Evolutionary conservation across 768 basidiomycete species (phyloP).

Genomic region (Kwoniella shandongensis): DNA sequence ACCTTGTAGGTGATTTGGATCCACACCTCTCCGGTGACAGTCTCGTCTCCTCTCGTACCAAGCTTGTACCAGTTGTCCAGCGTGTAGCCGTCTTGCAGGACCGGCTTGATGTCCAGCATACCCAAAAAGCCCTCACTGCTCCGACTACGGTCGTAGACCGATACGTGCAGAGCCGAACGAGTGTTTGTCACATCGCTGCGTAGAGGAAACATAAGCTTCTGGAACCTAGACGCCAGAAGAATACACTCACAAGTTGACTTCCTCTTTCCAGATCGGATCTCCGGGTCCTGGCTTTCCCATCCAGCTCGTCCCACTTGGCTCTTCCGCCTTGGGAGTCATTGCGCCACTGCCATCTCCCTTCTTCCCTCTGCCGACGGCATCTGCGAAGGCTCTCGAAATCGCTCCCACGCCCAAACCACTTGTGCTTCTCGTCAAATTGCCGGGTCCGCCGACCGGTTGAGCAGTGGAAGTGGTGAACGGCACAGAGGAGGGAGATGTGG

Average conservation of each 20-base stretch:
- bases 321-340: slow-evolving; percentile 42
- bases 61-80: slow-evolving; percentile 82
- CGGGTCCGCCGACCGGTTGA: slow-evolving; percentile 40
- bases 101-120: slow-evolving; percentile 83
- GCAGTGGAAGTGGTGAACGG: slow-evolving; percentile 46
- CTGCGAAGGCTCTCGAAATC: slow-evolving; percentile 52
- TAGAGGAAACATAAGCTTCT: neutral
- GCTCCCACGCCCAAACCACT: slow-evolving; percentile 50
- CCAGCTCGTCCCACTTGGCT: slow-evolving; percentile 33
- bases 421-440: slow-evolving; percentile 35
- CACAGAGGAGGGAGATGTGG: slow-evolving; percentile 33
- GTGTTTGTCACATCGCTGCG: slow-evolving; percentile 89
- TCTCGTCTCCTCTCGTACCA: slow-evolving; percentile 58
- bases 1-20: slow-evolving; percentile 93
- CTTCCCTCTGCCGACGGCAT: slow-evolving; percentile 49
- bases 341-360: slow-evolving; percentile 35
- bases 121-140: slow-evolving; percentile 87
- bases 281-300: slow-evolving; percentile 53
- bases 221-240: neutral
- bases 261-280: slow-evolving; percentile 99
- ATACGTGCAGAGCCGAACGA: slow-evolving; percentile 76
- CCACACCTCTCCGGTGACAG: slow-evolving; percentile 88
- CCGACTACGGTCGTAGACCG: slow-evolving; percentile 82
- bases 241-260: slow-evolving; percentile 89
- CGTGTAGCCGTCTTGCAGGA: slow-evolving; percentile 86